Base-by-base conservation (phyloP, 108 stramenopile species). In the Mayamaea pseudoterrestris region DNA sequence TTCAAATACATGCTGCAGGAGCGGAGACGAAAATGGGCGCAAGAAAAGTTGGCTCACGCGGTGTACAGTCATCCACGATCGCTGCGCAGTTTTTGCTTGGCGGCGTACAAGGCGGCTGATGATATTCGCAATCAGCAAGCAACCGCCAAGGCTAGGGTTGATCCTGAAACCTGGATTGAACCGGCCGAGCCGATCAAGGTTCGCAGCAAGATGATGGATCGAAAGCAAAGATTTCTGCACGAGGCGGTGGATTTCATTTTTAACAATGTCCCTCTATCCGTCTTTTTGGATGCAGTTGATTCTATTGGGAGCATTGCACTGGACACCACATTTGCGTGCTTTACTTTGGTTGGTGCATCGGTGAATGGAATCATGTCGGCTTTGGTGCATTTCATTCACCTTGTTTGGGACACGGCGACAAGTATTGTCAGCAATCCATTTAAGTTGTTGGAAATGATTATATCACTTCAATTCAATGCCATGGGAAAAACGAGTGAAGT, bases 61-160 rank as follows among this genome's bases (percentile, higher is more conserved):
- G 69, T 90, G 0, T 85, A 83, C 55, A 58, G 76, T 23, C 83
- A 85, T 66, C 88, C 88, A 0, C 52, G 69, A 41, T 70, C 88
- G 7, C 34, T 90, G 0, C 58, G 78, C n/a, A 45, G 35, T 20
- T 90, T 72, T 58, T 85, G 83, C 42, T 31, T 80, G n/a, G 76
- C 80, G 35, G 81, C 80, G 3, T 79, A 75, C 45, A 37, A 61
- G 4, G 74, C 73, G 1, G 83, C 83, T 0, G 31, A 55, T 28
- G 70, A 75, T 22, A 57, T 83, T 43, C 63, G 51, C 30, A 32
- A 40, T 36, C 12, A 55, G 28, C 51, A 55, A 47, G n/a, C 32
- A 31, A 11, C 26, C 17, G 16, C 41, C 40, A 23, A 32, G 6
- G 30, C 39, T 27, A 44, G 50, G 11, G 48, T 18, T 30, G 48